Percentiles rank a stretch among this genome's conserved stretches.
These are phyloP conservation scores for Dioscorea cayenensis DNA, from an alignment of 116 monocot species.

Conservation along the genomic window DNA sequence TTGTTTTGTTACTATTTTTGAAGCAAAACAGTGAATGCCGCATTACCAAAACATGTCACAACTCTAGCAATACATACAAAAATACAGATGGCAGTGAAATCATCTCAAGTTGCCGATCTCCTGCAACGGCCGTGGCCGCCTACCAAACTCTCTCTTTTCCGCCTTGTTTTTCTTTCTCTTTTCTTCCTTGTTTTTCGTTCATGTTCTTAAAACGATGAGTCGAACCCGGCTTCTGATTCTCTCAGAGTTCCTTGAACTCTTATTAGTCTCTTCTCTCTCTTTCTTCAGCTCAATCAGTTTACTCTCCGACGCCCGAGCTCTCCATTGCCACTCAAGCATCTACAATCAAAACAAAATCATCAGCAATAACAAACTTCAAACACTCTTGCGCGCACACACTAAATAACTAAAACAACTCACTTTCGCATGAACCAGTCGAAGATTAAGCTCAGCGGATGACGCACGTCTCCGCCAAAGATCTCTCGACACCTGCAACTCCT, in stretches of 20 bases:
- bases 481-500: conserved; percentile 52
- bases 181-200: neutral
- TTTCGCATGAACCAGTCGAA: conserved; percentile 34
- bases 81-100: too few species aligned
- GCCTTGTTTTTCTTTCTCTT: neutral
- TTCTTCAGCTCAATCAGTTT: conserved; percentile 28
- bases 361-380: neutral
- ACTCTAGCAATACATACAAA: too few species aligned
- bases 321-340: conserved; percentile 64
- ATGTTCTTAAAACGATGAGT: neutral
- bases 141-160: neutral
- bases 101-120: conserved; percentile 1
- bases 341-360: conserved; percentile 3
- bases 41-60: too few species aligned
- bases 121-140: neutral
- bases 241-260: conserved; percentile 9
- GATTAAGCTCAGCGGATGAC: conserved; percentile 34
- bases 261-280: conserved; percentile 24
- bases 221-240: conserved; percentile 7
- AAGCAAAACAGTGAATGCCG: too few species aligned
- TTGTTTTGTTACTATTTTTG: too few species aligned
- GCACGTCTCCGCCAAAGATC: conserved; percentile 77
- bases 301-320: conserved; percentile 35
- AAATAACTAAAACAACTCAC: conserved; percentile 12
- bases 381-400: neutral